Conservation (phyloP, 1,284 basidiomycete species). For the Pseudozyma thailandica region DNA sequence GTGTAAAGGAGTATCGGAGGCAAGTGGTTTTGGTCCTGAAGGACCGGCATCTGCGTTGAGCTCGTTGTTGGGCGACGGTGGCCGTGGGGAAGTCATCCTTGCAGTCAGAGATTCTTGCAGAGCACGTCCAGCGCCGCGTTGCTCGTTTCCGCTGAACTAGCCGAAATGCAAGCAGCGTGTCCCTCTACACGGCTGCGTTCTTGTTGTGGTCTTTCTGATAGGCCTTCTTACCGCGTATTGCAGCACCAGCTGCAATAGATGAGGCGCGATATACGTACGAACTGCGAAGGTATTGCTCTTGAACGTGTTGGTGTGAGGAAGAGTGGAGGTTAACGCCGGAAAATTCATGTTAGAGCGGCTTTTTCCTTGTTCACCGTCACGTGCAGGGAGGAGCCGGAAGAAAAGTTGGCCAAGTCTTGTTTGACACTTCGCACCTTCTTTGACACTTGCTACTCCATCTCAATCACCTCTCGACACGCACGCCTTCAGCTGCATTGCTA, state of each 20-base stretch:
- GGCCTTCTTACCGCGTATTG: too few species aligned
- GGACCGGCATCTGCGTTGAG: conserved; percentile 10
- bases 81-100: neutral
- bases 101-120: too few species aligned
- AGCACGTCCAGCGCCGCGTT: too few species aligned
- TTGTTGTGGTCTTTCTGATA: too few species aligned
- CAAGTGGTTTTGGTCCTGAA: neutral
- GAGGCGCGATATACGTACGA: neutral
- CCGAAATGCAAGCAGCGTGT: too few species aligned
- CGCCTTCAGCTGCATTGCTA: neutral
- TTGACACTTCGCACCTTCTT: conserved; percentile 5
- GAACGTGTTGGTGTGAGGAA: neutral
- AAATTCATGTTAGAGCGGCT: conserved; percentile 23
- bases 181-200: too few species aligned
- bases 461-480: neutral
- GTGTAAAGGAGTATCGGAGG: neutral
- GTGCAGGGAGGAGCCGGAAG: conserved; percentile 21
- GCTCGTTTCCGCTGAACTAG: too few species aligned
- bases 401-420: conserved; percentile 25
- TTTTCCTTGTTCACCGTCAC: conserved; percentile 11
- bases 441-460: neutral
- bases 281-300: too few species aligned
- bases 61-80: neutral
- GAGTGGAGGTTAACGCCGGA: conserved; percentile 26
- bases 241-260: neutral